Evolutionary conservation across 352 stramenopile genomes (phyloP).

Genomic region (Pythium scleroteichum): DNA sequence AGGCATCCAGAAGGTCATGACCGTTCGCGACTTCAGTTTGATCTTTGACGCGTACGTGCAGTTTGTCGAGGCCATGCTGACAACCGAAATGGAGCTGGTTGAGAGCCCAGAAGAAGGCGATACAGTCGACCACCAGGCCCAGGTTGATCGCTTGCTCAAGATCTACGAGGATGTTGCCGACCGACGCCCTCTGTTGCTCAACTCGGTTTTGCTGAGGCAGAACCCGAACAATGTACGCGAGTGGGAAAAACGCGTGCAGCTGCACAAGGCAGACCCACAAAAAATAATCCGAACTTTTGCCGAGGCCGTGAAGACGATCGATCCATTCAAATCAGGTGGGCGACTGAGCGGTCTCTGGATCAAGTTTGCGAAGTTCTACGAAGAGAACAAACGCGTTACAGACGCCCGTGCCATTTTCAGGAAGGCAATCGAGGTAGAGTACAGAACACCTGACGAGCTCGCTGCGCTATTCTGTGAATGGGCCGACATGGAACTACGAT

Average conservation of each 20-base stretch:
- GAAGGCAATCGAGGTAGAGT: slow-evolving; percentile 80
- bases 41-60: slow-evolving; percentile 99
- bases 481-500: slow-evolving; percentile 95
- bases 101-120: slow-evolving; percentile 34
- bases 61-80: slow-evolving; percentile 98
- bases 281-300: slow-evolving; percentile 84
- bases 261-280: slow-evolving; percentile 64
- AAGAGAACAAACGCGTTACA: slow-evolving; percentile 89
- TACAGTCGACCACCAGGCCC: slow-evolving; percentile 51
- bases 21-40: slow-evolving; percentile 97
- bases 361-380: slow-evolving; percentile 95
- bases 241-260: slow-evolving; percentile 95
- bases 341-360: slow-evolving; percentile 93
- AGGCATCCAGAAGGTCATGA: slow-evolving; percentile 70
- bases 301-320: slow-evolving; percentile 93
- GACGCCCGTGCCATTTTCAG: slow-evolving; percentile 94
- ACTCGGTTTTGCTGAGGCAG: slow-evolving; percentile 96
- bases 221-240: slow-evolving; percentile 98
- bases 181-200: slow-evolving; percentile 92
- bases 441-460: slow-evolving; percentile 90
- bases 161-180: slow-evolving; percentile 94
- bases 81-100: slow-evolving; percentile 93
- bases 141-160: slow-evolving; percentile 80
- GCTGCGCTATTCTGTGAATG: slow-evolving; percentile 94
- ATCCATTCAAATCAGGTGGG: slow-evolving; percentile 82